phyloP scores from a whole-genome alignment of 2,329 filamentous ascomycete species.

The Microcyclosporella mali region DNA sequence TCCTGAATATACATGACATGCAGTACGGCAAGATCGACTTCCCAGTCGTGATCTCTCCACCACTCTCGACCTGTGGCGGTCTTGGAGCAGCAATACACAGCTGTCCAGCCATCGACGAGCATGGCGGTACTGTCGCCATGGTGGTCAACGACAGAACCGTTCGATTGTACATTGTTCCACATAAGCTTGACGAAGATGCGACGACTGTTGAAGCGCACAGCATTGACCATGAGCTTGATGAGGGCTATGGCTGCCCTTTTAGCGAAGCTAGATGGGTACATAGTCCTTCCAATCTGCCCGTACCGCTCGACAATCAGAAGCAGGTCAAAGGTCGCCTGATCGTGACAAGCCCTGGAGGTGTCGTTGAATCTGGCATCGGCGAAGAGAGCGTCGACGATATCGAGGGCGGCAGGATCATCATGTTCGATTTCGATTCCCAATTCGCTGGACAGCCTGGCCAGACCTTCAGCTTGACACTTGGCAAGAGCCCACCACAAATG shows the following conservation, averaged over 20 bases:
- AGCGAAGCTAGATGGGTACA: slow-evolving; percentile 33
- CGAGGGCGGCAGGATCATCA: slow-evolving; percentile 33
- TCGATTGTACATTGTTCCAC: slow-evolving; percentile 32
- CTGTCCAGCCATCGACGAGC: slow-evolving; percentile 32
- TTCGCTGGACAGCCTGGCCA: slow-evolving; percentile 33
- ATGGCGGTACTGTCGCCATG: slow-evolving; percentile 34
- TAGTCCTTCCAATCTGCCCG: slow-evolving; percentile 25
- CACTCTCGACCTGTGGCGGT: slow-evolving; percentile 33
- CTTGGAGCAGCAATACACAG: slow-evolving; percentile 34
- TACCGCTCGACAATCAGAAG: slow-evolving; percentile 20
- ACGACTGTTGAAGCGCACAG: slow-evolving; percentile 32
- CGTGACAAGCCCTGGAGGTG: slow-evolving; percentile 33
- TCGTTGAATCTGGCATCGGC: slow-evolving; percentile 23
- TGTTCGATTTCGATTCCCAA: slow-evolving; percentile 25
- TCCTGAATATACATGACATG: slow-evolving; percentile 30
- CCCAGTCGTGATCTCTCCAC: slow-evolving; percentile 34
- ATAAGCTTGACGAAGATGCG: slow-evolving; percentile 23
- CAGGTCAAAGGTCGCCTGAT: slow-evolving; percentile 31
- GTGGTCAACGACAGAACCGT: slow-evolving; percentile 35
- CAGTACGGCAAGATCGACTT: slow-evolving; percentile 33
- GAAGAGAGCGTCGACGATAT: slow-evolving; percentile 31
- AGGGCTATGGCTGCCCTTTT: slow-evolving; percentile 35
- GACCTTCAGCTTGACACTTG: slow-evolving; percentile 31
- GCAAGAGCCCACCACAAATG: slow-evolving; percentile 30
- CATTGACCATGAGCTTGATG: slow-evolving; percentile 35